Evolutionary conservation across 2,329 filamentous ascomycete species (phyloP), one percentile per base, ranked within the genome.

Genomic region (Nothomitra cinnamomea): DNA sequence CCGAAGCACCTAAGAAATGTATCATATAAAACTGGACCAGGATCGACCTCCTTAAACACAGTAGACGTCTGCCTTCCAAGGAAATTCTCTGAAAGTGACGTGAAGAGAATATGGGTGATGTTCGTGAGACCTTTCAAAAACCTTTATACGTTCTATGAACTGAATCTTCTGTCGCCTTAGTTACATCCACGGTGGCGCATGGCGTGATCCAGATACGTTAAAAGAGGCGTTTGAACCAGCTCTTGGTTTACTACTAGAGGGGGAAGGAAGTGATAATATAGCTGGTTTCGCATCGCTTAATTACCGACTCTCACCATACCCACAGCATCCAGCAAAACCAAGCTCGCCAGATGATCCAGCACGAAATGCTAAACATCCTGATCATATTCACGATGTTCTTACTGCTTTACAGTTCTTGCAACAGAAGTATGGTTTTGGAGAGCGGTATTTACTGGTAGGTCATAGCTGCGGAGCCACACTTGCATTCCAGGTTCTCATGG

Each of bases 131-230:
- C 49, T 41, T 17, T 5, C n/a, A 17, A 17, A n/a, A 15, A 36
- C 19, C n/a, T 49, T n/a, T n/a, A n/a, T 28, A 41, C 21, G 3
- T 41, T 8, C 13, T 28, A 21, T 6, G 32, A 49, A 41, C 15
- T 38, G 35, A 25, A 40, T 41, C 10, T 41, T 40, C 13, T 28
- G 10, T 2, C 17, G 24, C 50, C 15, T 15, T 43, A 55, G 53
- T 25, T 71, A 69, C 56, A 70, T 74, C 55, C 71, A 74, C 58
- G 71, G 71, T 43, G 71, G 71, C 53, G 72, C 70, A 58, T 74
- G 71, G 67, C 66, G 71, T 43, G 71, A 73, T 56, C 70, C 70
- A 51, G 61, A 59, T 10, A 62, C 69, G 38, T 67, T 65, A 12
- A 61, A 66, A 2, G 53, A 58, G 6, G 62, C 62, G 1, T 68